Evolutionary conservation across 2,329 filamentous ascomycete species (phyloP), one percentile per base, ranked within the genome.

Genomic region (Domatiomyces catenatus): DNA sequence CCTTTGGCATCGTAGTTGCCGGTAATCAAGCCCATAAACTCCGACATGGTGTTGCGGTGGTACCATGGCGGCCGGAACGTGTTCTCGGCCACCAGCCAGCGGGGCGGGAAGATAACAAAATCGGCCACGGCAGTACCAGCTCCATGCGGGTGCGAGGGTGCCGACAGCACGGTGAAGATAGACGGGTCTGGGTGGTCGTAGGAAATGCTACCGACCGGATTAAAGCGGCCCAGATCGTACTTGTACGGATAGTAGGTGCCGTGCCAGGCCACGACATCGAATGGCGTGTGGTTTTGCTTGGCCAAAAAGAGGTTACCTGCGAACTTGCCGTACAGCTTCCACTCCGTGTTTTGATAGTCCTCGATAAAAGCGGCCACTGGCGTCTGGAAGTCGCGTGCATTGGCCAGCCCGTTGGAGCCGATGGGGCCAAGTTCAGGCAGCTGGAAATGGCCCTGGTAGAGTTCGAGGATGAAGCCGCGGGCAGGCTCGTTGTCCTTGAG

Each of bases 201-300:
- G 6, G 79, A 83, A 56, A 86, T 79, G 50, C 74, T 79, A 18
- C 84, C 84, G 44, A 89, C 80, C 44, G 78, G 79, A 67, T 82
- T 84, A 72, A 87, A 89, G 28, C 83, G 78, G 22, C 81, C 82
- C 1, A 89, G 74, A 60, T 88, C 84, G 68, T 89, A 89, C 67
- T 89, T 89, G 74, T 80, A 86, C 0, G 84, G 84, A 54, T 83
- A 83, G 67, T 87, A 88, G 55, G 79, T 84, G 44, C 84, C 84
- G 62, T 89, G 84, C 84, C 84, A 89, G 2, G 80, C 83, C 2
- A 87, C 84, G 0, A 89, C 77, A 59, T 89, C 84, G 60, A 87
- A 89, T 0, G 84, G 84, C 0, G 80, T 82, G 63, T 88, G 84
- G 8, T 72, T 64, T 66, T 88, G 84, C 43, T 64, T 71, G 5